Conservation (phyloP, 1,284 basidiomycete species). For the Fomitopsis pinicola region DNA sequence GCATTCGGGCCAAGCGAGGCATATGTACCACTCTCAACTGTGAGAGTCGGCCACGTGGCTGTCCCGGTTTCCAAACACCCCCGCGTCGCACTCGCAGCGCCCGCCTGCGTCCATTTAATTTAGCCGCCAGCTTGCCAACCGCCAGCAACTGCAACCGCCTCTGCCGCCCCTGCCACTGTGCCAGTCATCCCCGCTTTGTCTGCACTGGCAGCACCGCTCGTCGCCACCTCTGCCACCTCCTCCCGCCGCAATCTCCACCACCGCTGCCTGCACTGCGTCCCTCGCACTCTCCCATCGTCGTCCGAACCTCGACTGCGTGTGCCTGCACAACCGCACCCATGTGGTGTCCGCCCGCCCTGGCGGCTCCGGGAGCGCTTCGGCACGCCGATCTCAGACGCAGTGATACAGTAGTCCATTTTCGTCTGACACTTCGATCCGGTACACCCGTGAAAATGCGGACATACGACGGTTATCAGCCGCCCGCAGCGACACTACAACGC, state of each 20-base stretch:
- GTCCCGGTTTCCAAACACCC: background rate
- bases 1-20: slow-evolving; percentile 1
- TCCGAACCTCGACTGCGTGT: background rate
- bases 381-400: background rate
- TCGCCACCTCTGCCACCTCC: background rate
- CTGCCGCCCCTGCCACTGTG: background rate
- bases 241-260: background rate
- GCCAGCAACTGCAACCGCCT: background rate
- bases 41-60: slow-evolving; percentile 4
- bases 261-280: background rate
- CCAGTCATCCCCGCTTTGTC: background rate
- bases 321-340: background rate
- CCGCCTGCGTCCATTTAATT: background rate
- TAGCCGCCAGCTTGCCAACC: background rate
- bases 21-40: slow-evolving; percentile 3
- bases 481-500: background rate
- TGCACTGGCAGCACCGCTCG: background rate
- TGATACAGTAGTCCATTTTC: background rate
- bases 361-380: background rate
- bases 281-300: background rate
- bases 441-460: background rate
- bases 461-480: background rate
- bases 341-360: background rate
- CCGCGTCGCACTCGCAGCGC: background rate
- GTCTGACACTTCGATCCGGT: background rate